phyloP scores from a whole-genome alignment of 352 stramenopile species.

The Aphanomyces invadans region DNA sequence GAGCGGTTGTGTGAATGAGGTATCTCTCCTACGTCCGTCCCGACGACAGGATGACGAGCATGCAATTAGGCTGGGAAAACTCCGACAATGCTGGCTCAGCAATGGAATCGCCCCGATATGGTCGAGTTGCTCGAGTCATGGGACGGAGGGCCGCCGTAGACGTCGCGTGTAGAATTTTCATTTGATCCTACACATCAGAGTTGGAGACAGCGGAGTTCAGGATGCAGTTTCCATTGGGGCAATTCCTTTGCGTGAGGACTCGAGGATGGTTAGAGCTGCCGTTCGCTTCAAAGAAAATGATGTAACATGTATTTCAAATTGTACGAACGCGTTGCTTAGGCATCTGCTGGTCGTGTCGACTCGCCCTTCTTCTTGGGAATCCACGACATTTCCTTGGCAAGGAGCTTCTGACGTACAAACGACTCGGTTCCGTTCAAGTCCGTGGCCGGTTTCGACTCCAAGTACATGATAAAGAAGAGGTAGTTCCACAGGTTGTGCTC shows the following conservation, averaged over 20 bases:
- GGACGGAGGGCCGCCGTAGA: no score
- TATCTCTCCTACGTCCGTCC: no score
- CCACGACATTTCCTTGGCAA: slow-evolving; percentile 35
- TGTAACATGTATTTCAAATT: no score
- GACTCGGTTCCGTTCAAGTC: slow-evolving; percentile 38
- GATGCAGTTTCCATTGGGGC: no score
- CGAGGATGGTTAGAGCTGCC: no score
- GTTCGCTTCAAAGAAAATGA: no score
- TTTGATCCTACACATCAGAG: no score
- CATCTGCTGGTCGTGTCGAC: background rate
- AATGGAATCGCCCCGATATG: background rate
- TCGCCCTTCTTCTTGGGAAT: slow-evolving; percentile 27
- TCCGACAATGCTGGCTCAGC: background rate
- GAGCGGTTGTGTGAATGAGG: background rate
- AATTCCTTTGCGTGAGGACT: no score
- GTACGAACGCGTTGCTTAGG: no score
- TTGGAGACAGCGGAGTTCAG: no score
- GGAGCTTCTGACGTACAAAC: slow-evolving; percentile 31
- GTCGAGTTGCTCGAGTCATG: background rate
- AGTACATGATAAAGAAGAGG: slow-evolving; percentile 43
- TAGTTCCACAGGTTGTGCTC: slow-evolving; percentile 50
- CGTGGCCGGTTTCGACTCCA: slow-evolving; percentile 34
- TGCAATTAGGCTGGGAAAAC: background rate
- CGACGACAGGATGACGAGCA: no score
- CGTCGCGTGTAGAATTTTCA: no score